Evolutionary conservation across 441 rosid genomes (phyloP).

Genomic region (Sinapis alba): DNA sequence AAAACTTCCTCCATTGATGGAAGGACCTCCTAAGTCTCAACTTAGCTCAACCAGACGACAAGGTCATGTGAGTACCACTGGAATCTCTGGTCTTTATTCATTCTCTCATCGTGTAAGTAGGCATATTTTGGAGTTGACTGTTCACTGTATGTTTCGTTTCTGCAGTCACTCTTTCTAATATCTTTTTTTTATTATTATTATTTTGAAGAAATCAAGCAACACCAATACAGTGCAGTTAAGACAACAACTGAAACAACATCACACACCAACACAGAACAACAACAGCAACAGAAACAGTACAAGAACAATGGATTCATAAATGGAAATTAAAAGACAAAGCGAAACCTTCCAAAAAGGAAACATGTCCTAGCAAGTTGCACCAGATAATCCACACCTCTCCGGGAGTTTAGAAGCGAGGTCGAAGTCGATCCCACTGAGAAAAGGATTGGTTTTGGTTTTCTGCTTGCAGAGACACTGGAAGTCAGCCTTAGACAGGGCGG

Average conservation of each 20-base stretch:
- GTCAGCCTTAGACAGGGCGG: slow-evolving; percentile 51
- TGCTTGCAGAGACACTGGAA: slow-evolving; percentile 52
- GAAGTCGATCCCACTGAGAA: slow-evolving; percentile 47
- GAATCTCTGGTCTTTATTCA: slow-evolving; percentile 5
- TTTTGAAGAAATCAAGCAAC: slow-evolving; percentile 29
- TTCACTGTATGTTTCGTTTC: slow-evolving; percentile 4
- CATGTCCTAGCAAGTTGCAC: slow-evolving; percentile 31
- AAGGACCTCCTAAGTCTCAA: background rate
- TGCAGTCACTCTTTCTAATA: slow-evolving; percentile 14
- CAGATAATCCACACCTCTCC: slow-evolving; percentile 43
- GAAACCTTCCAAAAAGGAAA: slow-evolving; percentile 11
- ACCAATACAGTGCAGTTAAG: slow-evolving; percentile 8
- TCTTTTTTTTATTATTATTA: background rate
- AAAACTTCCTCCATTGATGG: background rate
- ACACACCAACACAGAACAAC: slow-evolving; percentile 9
- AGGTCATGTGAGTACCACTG: background rate
- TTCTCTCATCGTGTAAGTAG: slow-evolving; percentile 1
- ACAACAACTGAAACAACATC: slow-evolving; percentile 14
- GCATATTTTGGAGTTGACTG: slow-evolving; percentile 13
- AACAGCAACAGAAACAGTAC: slow-evolving; percentile 12
- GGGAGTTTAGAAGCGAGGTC: slow-evolving; percentile 53
- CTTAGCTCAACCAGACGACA: background rate
- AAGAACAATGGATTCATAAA: slow-evolving; percentile 23
- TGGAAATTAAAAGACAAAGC: slow-evolving; percentile 10
- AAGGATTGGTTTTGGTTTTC: slow-evolving; percentile 46